Base-by-base conservation (phyloP, 164 flowering plant species). In the Piper longum region DNA sequence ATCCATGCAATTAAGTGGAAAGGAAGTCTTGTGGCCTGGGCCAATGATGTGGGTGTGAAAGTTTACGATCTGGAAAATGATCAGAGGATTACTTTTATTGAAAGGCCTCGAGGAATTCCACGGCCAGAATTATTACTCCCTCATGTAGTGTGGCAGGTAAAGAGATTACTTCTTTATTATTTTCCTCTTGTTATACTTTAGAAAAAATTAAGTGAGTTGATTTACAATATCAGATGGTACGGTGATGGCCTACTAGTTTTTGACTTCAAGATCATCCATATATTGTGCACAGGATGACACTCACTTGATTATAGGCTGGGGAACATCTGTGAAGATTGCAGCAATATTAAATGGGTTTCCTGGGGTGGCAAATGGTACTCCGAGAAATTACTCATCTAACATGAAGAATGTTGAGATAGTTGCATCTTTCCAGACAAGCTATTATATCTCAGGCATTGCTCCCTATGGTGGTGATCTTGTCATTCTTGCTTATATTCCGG, bases 401-500 rank as follows among this genome's bases (percentile, higher is more conserved):
- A 59, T 77, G 66, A 85, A 82, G 75, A 81, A 79, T 73, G 99
- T 95, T 74, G 97, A 95, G 74, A 88, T 91, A 70, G 96, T 95
- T 75, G 97, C 97, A 60, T 88, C 99, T 63, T 95, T 95, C 66
- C 96, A 91, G 70, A 88, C 96, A 70, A 95, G 84, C 87, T 88
- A 95, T 77, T 82, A 75, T 74, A 85, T 95, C 70, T 88, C 99
- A 55, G 99, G 99, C 71, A 79, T 95, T 78, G 97, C 97, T 75
- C 97, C 99, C 14, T 95, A 87, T 81, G 99, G 96, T 70, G 97
- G 91, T 77, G 73, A 86, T 71, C 81, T 95, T 84, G 99, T 91
- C 73, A 77, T 95, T 77, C 80, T 95, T 64, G 96, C 99, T 64
- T 91, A 91, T 75, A 87, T 93, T 69, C 88, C 88, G 18, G 87